Evolutionary conservation across 176 grass and related monocot genomes (phyloP).

Genomic region (Phyllostachys edulis): DNA sequence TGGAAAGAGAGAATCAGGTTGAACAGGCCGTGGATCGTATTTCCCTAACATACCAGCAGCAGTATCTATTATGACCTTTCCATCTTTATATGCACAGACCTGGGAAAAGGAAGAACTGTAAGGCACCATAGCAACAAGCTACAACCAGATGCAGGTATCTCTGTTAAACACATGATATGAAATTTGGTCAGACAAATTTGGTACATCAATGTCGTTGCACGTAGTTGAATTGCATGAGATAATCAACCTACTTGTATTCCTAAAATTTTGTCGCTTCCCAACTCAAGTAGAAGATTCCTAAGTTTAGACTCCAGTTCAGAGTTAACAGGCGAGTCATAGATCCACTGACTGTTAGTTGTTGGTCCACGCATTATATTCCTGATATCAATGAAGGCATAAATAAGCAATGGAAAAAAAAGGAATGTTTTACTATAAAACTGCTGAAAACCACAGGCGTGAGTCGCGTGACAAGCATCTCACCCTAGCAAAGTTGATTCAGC

Average conservation of each 20-base stretch:
- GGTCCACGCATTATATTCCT: slow-evolving; percentile 48
- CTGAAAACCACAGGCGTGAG: slow-evolving; percentile 7
- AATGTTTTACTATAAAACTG: slow-evolving; percentile 21
- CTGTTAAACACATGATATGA: neutral
- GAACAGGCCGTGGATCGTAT: slow-evolving; percentile 90
- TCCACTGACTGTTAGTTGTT: slow-evolving; percentile 55
- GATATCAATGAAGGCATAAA: slow-evolving; percentile 32
- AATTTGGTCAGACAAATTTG: neutral
- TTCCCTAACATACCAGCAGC: slow-evolving; percentile 78
- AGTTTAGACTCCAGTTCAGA: slow-evolving; percentile 87
- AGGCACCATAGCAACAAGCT: slow-evolving; percentile 11
- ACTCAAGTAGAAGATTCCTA: slow-evolving; percentile 62
- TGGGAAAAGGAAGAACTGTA: slow-evolving; percentile 33
- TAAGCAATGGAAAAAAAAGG: slow-evolving; percentile 18
- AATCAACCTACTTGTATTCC: slow-evolving; percentile 78
- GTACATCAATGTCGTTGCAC: neutral
- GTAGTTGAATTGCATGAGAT: slow-evolving; percentile 3
- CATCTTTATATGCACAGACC: slow-evolving; percentile 98
- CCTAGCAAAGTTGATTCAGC: slow-evolving; percentile 85
- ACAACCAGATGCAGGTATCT: neutral
- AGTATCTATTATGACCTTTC: slow-evolving; percentile 98
- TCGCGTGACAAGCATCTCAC: slow-evolving; percentile 54
- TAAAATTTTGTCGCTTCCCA: slow-evolving; percentile 91
- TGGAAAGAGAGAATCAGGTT: slow-evolving; percentile 94
- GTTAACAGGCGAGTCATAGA: slow-evolving; percentile 80